Evolutionary conservation across 805 yeast genomes (phyloP).

Genomic region (Candida tibetensis): DNA sequence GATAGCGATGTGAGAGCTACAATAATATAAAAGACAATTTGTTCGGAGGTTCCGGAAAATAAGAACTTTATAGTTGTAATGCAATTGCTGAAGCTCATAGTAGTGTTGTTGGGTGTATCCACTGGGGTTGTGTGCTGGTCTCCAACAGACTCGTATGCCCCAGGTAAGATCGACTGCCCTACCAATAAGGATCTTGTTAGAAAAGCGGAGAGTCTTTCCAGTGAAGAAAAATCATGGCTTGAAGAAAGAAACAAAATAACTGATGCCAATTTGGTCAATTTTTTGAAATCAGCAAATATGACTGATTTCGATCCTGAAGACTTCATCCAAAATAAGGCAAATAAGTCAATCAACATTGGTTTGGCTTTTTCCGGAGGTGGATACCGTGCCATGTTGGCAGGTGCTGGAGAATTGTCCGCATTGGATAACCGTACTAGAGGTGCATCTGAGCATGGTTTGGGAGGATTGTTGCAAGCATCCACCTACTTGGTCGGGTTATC

Average conservation of each 20-base stretch:
- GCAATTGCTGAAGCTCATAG: neutral
- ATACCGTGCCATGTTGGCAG: constrained; percentile 76
- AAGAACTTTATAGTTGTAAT: neutral
- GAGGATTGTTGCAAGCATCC: constrained; percentile 59
- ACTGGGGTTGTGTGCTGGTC: constrained; percentile 8
- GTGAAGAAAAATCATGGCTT: constrained; percentile 53
- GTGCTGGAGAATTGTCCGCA: constrained; percentile 43
- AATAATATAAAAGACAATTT: neutral
- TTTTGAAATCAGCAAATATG: constrained; percentile 45
- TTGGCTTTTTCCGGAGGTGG: constrained; percentile 80
- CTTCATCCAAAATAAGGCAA: constrained; percentile 34
- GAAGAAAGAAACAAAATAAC: constrained; percentile 45
- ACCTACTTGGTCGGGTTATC: constrained; percentile 75
- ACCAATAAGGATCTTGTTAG: constrained; percentile 32
- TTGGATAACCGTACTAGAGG: constrained; percentile 34
- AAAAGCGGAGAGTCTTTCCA: constrained; percentile 46
- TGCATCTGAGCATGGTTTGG: constrained; percentile 29
- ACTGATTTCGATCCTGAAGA: constrained; percentile 46
- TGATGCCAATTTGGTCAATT: constrained; percentile 43
- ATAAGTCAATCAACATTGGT: constrained; percentile 49
- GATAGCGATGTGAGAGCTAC: neutral
- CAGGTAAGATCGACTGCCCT: constrained; percentile 59
- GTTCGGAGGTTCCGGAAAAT: neutral
- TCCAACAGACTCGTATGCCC: constrained; percentile 54
- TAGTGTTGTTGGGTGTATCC: neutral